Conservation (phyloP, 2,329 filamentous ascomycete species). For the Colletotrichum acutatum region DNA sequence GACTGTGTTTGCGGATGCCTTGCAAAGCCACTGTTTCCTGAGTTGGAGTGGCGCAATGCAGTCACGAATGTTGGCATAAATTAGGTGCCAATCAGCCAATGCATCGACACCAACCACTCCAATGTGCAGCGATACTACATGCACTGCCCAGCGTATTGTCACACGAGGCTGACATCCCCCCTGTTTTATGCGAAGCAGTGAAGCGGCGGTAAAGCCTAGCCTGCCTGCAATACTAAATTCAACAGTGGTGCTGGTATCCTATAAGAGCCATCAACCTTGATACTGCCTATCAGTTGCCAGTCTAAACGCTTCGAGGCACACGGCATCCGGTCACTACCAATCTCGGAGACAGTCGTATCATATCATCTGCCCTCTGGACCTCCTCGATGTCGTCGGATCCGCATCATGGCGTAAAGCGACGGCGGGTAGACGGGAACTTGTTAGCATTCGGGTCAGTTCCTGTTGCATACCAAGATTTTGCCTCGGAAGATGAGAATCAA, state of each 20-base stretch:
- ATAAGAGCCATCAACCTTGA: neutral
- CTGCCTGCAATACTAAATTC: neutral
- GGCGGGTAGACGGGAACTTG: neutral
- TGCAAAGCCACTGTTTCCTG: neutral
- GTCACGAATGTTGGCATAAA: neutral
- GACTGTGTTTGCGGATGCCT: neutral
- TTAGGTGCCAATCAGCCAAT: neutral
- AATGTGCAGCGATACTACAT: neutral
- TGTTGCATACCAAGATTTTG: neutral
- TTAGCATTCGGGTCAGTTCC: fast-evolving
- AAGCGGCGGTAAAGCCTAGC: neutral
- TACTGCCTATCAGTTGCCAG: neutral
- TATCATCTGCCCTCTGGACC: neutral
- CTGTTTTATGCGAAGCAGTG: neutral
- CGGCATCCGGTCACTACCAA: neutral
- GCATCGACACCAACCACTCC: neutral
- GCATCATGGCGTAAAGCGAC: neutral
- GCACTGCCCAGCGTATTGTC: neutral
- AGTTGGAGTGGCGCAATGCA: neutral
- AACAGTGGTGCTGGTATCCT: neutral
- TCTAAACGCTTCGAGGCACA: neutral
- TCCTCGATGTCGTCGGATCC: neutral
- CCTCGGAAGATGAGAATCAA: neutral
- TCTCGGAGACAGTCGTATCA: neutral
- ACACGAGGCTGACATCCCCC: neutral